A percentile compares a stretch with the other conserved stretches of the same genome.
These are phyloP conservation scores for Marsdenia floribunda DNA, from an alignment of 257 asterid species.

Conservation along the genomic window DNA sequence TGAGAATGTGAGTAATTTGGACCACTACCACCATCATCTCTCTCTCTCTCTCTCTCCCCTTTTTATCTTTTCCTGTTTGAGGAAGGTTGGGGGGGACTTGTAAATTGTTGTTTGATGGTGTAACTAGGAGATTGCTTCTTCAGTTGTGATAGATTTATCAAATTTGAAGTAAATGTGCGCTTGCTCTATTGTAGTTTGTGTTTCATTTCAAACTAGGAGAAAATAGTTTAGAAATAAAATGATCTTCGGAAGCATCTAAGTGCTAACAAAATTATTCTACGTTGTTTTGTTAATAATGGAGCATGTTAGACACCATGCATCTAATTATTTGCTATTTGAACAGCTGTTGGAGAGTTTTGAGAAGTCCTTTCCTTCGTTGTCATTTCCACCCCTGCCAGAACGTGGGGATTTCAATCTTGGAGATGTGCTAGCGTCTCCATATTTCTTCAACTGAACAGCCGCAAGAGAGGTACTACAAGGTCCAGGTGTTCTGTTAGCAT, in stretches of 20 bases:
- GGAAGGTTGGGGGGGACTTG: not conserved
- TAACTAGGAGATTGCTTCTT: not conserved
- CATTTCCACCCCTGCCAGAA: conserved; percentile 88
- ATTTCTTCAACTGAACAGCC: conserved; percentile 70
- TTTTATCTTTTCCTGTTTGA: not conserved
- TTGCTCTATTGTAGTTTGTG: not conserved
- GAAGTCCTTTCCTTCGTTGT: conserved; percentile 62
- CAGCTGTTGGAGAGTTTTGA: conserved; percentile 83
- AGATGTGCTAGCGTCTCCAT: conserved; percentile 74
- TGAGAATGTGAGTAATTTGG: conserved; percentile 57
- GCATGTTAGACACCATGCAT: not conserved
- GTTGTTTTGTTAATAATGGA: not conserved
- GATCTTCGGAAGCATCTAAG: not conserved
- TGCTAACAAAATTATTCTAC: not conserved
- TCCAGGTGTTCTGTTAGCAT: not conserved
- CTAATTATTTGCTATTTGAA: conserved; percentile 23
- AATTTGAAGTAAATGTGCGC: not conserved
- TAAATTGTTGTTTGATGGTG: not conserved
- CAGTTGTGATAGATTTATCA: not conserved
- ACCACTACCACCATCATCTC: conserved; percentile 7
- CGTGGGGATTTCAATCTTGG: conserved; percentile 79
- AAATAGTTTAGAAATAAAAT: not conserved
- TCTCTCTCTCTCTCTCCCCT: not conserved
- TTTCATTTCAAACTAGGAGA: not conserved
- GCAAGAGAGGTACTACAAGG: not conserved